Percentiles rank a stretch among this genome's conserved stretches.
These are phyloP conservation scores for Pachysandra terminalis DNA, from an alignment of 164 flowering plant genomes.

Conservation along the genomic window DNA sequence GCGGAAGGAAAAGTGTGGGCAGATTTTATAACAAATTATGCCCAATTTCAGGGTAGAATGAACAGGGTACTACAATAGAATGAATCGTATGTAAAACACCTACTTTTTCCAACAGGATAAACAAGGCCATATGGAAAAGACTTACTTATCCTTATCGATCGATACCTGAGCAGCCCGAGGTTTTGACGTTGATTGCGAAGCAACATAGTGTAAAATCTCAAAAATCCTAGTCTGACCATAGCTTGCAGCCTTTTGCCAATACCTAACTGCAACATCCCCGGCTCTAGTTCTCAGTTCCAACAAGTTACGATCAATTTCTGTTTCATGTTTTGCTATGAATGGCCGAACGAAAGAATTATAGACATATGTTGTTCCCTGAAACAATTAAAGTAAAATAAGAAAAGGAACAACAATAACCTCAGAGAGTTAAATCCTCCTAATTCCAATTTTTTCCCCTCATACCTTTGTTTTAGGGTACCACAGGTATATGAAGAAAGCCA, in stretches of 20 bases:
- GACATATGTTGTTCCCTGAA: constrained; percentile 88
- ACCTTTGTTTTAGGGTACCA: constrained; percentile 97
- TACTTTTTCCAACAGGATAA: background rate
- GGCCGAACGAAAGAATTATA: constrained; percentile 93
- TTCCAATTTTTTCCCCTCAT: background rate
- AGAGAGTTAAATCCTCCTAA: background rate
- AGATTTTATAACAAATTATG: no score
- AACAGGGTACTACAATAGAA: background rate
- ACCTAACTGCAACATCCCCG: constrained; percentile 65
- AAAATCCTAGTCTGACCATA: constrained; percentile 83
- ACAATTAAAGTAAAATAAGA: constrained; percentile 5
- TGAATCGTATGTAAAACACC: no score
- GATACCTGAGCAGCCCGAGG: constrained; percentile 69
- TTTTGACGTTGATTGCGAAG: constrained; percentile 70
- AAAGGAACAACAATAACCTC: background rate
- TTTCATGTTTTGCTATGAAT: constrained; percentile 82
- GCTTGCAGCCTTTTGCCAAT: constrained; percentile 77
- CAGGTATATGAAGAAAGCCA: constrained; percentile 82
- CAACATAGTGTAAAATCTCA: constrained; percentile 82
- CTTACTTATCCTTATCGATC: constrained; percentile 14
- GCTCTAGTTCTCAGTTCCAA: constrained; percentile 77
- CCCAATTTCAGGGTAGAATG: background rate
- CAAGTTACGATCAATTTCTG: constrained; percentile 87
- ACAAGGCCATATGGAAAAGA: background rate
- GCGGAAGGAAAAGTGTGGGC: background rate